phyloP scores from a whole-genome alignment of 148 eudicot species.

The Chenopodium suecicum region DNA sequence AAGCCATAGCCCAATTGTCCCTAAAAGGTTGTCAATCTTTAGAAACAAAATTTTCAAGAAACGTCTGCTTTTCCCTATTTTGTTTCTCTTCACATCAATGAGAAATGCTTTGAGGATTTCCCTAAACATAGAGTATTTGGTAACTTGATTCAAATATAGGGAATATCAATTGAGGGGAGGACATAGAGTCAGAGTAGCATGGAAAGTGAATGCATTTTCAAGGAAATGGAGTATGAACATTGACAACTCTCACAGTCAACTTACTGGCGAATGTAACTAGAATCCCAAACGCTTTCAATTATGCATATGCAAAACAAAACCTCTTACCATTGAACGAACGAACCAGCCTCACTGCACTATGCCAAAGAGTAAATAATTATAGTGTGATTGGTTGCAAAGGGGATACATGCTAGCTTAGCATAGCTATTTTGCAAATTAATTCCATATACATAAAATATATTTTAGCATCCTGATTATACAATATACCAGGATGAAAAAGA shows the following conservation, averaged over 20 bases:
- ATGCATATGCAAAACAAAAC: conserved; percentile 2
- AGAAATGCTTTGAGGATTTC: neutral
- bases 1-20: neutral
- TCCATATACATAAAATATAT: no score
- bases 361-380: neutral
- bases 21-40: neutral
- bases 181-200: neutral
- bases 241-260: neutral
- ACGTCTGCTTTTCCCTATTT: neutral
- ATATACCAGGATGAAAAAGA: neutral
- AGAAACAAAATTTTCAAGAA: neutral
- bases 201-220: neutral
- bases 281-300: neutral
- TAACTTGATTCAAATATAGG: neutral
- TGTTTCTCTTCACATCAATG: neutral
- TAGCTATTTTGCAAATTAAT: no score
- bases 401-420: neutral
- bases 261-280: neutral
- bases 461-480: neutral
- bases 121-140: neutral
- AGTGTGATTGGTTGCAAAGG: neutral
- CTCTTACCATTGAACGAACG: conserved; percentile 89
- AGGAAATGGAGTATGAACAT: neutral
- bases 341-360: conserved; percentile 72
- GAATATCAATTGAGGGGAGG: neutral